Evolutionary conservation across 2,329 filamentous ascomycete genomes (phyloP).

Genomic region (Pseudogymnoascus sp.): DNA sequence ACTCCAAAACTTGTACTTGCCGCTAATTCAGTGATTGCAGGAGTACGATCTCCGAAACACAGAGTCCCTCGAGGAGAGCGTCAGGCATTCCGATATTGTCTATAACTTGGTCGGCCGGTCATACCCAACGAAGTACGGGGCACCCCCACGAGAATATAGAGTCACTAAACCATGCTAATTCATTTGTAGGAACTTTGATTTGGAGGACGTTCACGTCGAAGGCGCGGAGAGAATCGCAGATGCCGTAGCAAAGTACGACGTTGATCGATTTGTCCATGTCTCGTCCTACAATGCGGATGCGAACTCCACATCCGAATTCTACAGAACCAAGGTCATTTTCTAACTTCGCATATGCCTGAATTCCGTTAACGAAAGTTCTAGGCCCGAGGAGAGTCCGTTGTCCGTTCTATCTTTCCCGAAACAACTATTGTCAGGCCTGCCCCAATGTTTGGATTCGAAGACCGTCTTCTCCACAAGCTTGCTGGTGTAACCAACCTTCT

Average conservation of each 20-base stretch:
- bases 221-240: slow-evolving; percentile 87
- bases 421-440: slow-evolving; percentile 93
- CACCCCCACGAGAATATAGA: background rate
- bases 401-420: slow-evolving; percentile 85
- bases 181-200: slow-evolving; percentile 71
- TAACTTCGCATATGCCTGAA: slow-evolving; percentile 7
- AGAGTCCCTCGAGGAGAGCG: slow-evolving; percentile 89
- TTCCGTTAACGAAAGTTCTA: slow-evolving; percentile 28
- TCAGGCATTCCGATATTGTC: slow-evolving; percentile 93
- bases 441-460: slow-evolving; percentile 91
- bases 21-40: slow-evolving; percentile 34
- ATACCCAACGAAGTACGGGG: slow-evolving; percentile 83
- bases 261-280: slow-evolving; percentile 93
- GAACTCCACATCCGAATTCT: slow-evolving; percentile 80
- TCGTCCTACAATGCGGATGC: slow-evolving; percentile 86
- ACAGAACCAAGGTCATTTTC: slow-evolving; percentile 65
- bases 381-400: slow-evolving; percentile 75
- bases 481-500: slow-evolving; percentile 74
- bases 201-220: slow-evolving; percentile 89
- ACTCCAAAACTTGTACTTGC: background rate
- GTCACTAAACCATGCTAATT: slow-evolving; percentile 26
- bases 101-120: slow-evolving; percentile 93
- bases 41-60: slow-evolving; percentile 96
- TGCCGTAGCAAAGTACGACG: slow-evolving; percentile 93
- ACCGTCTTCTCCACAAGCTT: slow-evolving; percentile 79